These are phyloP conservation scores for Colletotrichum caudatum DNA, from an alignment of 2,329 filamentous ascomycete species.

Conservation along the genomic window DNA sequence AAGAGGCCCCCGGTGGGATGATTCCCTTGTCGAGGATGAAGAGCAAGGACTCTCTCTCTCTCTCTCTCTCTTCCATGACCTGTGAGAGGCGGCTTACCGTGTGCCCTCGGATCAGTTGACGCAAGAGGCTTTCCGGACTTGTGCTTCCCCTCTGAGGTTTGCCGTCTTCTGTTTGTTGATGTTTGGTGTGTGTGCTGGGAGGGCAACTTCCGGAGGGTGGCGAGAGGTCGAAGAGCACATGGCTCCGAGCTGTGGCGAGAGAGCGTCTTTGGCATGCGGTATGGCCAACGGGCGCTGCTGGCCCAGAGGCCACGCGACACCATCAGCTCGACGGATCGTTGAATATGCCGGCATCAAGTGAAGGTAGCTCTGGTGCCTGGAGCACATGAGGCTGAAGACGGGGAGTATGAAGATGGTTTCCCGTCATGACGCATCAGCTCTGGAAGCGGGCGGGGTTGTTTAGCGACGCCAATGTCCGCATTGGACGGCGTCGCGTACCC, in stretches of 20 bases:
- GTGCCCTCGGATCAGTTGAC: slow-evolving; percentile 20
- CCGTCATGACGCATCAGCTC: slow-evolving; percentile 28
- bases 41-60: slow-evolving; percentile 4
- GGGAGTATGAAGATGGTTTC: neutral
- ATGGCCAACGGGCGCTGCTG: neutral
- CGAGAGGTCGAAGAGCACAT: neutral
- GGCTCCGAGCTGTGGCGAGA: neutral
- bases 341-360: neutral
- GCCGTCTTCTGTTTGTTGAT: neutral
- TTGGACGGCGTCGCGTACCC: neutral
- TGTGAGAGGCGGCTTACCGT: neutral
- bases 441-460: slow-evolving; percentile 31
- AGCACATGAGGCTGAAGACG: neutral
- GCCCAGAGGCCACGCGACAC: neutral
- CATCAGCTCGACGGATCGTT: neutral
- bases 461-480: neutral
- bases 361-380: neutral
- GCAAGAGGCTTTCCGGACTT: slow-evolving; percentile 18
- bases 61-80: neutral
- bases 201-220: neutral
- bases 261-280: neutral
- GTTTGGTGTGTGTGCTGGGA: neutral
- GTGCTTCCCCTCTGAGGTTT: neutral
- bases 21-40: neutral
- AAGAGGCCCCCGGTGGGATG: neutral